These are phyloP conservation scores for Fusarium transvaalense DNA, from an alignment of 2,329 filamentous ascomycete genomes.

Conservation along the genomic window DNA sequence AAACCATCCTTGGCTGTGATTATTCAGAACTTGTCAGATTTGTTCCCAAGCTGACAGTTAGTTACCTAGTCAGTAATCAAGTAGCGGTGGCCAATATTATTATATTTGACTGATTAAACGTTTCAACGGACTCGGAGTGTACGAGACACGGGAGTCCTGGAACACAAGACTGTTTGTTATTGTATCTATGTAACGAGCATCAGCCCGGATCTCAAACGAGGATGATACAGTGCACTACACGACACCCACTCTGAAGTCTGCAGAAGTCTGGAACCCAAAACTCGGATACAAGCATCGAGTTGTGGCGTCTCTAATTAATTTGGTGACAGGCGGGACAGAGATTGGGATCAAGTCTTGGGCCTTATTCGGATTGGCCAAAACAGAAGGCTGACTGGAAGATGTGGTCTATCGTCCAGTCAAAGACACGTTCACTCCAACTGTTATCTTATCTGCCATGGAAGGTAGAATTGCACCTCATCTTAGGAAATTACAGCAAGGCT, in stretches of 20 bases:
- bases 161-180: conserved; percentile 31
- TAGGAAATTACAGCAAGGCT: conserved; percentile 47
- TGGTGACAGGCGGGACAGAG: conserved; percentile 26
- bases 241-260: background rate
- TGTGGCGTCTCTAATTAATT: conserved; percentile 34
- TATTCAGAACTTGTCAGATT: background rate
- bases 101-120: conserved; percentile 5
- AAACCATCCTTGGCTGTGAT: background rate
- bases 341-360: conserved; percentile 24
- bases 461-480: conserved; percentile 48
- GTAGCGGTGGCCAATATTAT: conserved; percentile 1
- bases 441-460: conserved; percentile 31
- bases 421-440: conserved; percentile 28
- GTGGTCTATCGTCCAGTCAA: conserved; percentile 22
- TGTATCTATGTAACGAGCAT: conserved; percentile 8
- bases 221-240: conserved; percentile 27
- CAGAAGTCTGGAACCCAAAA: background rate
- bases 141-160: conserved; percentile 15
- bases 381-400: background rate
- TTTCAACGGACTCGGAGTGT: background rate
- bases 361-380: conserved; percentile 22
- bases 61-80: background rate
- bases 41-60: background rate
- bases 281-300: conserved; percentile 26
- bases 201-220: conserved; percentile 29